Evolutionary conservation across 208 protist genomes (phyloP).

Genomic region (Porcisia hertigi): DNA sequence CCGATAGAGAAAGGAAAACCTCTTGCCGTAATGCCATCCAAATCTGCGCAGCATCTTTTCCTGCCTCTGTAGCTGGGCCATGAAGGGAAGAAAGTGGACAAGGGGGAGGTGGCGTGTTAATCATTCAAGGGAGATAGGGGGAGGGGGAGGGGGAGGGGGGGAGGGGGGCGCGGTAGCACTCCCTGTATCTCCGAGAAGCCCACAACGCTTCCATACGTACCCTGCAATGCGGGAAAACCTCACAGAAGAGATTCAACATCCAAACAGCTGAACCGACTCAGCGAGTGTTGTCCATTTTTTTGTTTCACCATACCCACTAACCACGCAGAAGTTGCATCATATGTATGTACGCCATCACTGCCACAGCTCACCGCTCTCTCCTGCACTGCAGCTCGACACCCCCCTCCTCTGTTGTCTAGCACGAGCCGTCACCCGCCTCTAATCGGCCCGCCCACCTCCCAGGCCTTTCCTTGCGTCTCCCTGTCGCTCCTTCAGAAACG

Average conservation of each 20-base stretch:
- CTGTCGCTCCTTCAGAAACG: not conserved
- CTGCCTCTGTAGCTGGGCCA: not conserved
- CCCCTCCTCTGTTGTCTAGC: not conserved
- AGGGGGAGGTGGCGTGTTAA: too few species aligned
- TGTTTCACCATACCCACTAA: not conserved
- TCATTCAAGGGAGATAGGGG: not conserved
- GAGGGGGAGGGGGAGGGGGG: not conserved
- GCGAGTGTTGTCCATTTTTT: not conserved
- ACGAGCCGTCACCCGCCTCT: not conserved
- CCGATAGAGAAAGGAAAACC: conserved; percentile 53
- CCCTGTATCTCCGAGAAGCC: too few species aligned
- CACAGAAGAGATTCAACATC: too few species aligned
- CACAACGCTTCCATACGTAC: too few species aligned
- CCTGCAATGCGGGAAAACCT: too few species aligned
- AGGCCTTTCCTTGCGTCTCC: not conserved
- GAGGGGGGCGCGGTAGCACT: too few species aligned
- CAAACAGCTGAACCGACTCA: too few species aligned
- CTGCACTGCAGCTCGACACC: not conserved
- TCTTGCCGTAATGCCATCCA: conserved; percentile 13
- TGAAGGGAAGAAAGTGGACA: not conserved
- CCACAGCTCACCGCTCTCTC: not conserved
- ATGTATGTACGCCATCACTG: not conserved
- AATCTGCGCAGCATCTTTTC: conserved; percentile 15
- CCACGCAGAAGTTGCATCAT: not conserved
- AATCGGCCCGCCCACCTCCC: not conserved